Base-by-base conservation (phyloP, 768 basidiomycete species). In the Russula sp. region DNA sequence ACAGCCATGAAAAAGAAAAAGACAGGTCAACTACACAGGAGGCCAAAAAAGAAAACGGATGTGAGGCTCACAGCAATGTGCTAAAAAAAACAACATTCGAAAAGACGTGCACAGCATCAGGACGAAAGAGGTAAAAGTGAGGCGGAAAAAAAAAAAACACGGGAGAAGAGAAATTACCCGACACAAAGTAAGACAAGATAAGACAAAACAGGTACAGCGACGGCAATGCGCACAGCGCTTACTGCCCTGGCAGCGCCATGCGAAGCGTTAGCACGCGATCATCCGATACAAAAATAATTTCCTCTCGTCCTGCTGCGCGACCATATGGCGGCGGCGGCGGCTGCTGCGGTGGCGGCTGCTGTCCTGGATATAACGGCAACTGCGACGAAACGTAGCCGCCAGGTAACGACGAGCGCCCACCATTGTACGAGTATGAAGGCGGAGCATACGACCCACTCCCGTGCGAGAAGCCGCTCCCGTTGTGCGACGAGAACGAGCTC, bases 201-300 rank as follows among this genome's bases (percentile, higher is more conserved):
- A 6, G 6, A 16, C 5, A 42, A 6, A 7, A 16, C 5, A 35
- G 8, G 14, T 14, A 11, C 8, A 16, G 22, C 13, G 45, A 22
- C 27, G 45, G 32, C 34, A 61, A 44, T 34, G 57, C 63, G 57
- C 53, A 32, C 63, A 37, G 63, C 63, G 58, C 58, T 62, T 34
- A 67, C 42, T 65, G 69, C 6, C 64, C 64, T 16, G 76, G 59
- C 47, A 66, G 72, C 61, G 78, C 74, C 65, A 87, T 76, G 53
- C 86, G 83, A 58, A 94, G 73, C 48, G 86, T 81, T 71, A 93
- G 76, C 63, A 94, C 85, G 39, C 88, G 84, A 74, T 96, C 94
- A 68, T 95, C 94, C 4, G 90, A 92, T 40, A 92, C 89, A 74
- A 95, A 85, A 65, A 96, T 76, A 71, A 97, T 92, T 74, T 97